Evolutionary conservation across 208 protist species (phyloP).

Genomic region (Trypanosomatidae sp.): DNA sequence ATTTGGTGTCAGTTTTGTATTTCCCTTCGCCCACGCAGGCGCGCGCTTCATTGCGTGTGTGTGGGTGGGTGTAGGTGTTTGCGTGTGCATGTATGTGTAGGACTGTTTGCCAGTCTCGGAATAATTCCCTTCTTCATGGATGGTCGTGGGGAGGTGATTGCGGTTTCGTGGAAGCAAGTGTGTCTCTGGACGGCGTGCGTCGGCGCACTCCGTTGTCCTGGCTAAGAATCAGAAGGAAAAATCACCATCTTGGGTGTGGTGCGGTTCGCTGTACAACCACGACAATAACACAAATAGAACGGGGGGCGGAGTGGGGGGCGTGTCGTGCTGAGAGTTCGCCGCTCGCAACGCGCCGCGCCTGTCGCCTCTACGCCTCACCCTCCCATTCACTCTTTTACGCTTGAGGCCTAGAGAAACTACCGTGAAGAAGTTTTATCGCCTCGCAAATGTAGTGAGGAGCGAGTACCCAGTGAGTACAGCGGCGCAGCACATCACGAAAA

Average conservation of each 20-base stretch:
- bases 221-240: background rate
- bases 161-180: background rate
- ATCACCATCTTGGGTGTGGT: background rate
- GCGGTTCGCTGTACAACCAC: background rate
- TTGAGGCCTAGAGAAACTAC: background rate
- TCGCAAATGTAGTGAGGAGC: background rate
- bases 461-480: background rate
- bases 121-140: constrained; percentile 2
- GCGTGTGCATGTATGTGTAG: constrained; percentile 5
- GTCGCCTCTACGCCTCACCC: background rate
- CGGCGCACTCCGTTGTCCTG: background rate
- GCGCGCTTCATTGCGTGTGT: background rate
- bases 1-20: background rate
- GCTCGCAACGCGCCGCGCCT: too few relatives aligned
- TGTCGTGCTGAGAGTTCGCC: background rate
- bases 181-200: background rate
- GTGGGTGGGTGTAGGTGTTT: background rate
- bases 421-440: background rate
- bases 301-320: too few relatives aligned
- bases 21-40: background rate
- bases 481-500: background rate
- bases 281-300: background rate
- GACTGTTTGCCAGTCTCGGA: background rate
- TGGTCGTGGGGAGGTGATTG: background rate
- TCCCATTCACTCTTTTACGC: constrained; percentile 2